Percentiles rank a stretch among this genome's conserved stretches.
phyloP scores from a whole-genome alignment of 1,139 yeast species.

The Hyphopichia fennica region DNA sequence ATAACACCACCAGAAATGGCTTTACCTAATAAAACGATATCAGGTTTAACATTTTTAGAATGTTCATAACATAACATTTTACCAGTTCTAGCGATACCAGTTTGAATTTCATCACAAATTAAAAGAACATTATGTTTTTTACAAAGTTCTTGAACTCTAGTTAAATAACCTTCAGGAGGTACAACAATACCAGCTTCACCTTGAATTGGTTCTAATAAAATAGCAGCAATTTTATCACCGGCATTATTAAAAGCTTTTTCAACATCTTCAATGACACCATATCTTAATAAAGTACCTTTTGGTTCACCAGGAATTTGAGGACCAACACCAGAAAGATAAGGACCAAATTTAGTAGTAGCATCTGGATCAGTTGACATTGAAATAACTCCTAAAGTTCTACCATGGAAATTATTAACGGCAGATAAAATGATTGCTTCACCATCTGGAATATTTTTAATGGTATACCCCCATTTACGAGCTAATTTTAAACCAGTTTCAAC shows the following conservation, averaged over 20 bases:
- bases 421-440: conserved; percentile 86
- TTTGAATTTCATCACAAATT: conserved; percentile 96
- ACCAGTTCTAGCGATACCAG: conserved; percentile 98
- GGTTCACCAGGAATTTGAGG: conserved; percentile 71
- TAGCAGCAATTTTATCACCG: conserved; percentile 90
- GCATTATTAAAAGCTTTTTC: conserved; percentile 80
- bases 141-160: conserved; percentile 73
- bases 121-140: conserved; percentile 79
- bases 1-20: conserved; percentile 95
- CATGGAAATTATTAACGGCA: conserved; percentile 91
- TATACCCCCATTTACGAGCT: conserved; percentile 97
- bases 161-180: conserved; percentile 80
- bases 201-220: conserved; percentile 92
- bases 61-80: conserved; percentile 91
- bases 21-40: conserved; percentile 84
- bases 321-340: conserved; percentile 81
- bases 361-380: conserved; percentile 97
- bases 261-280: conserved; percentile 82
- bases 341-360: conserved; percentile 87
- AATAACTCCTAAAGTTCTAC: conserved; percentile 92
- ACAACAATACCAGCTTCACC: conserved; percentile 99
- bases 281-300: conserved; percentile 58
- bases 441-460: conserved; percentile 77
- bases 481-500: conserved; percentile 93
- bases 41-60: conserved; percentile 76